Evolutionary conservation across 192 early-diverging fungal genomes (phyloP).

Genomic region (Gamsiella multidivaricata): DNA sequence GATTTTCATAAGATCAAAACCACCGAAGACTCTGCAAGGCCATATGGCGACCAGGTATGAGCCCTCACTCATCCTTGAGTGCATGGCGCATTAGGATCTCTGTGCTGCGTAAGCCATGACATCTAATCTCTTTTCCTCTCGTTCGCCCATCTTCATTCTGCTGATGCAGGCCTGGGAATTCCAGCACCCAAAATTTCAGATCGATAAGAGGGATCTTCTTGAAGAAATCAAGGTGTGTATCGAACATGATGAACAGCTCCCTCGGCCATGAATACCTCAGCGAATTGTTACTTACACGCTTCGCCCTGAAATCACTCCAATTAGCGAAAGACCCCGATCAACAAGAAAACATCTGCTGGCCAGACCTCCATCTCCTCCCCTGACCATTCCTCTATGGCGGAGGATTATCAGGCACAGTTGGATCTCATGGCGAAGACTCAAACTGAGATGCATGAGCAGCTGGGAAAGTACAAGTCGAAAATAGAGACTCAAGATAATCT

Average conservation of each 20-base stretch:
- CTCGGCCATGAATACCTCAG: too few species aligned
- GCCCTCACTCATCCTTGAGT: neutral
- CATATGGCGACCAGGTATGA: conserved; percentile 58
- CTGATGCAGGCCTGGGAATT: conserved; percentile 69
- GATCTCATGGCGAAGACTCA: conserved; percentile 31
- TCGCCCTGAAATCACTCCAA: neutral
- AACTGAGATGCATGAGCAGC: conserved; percentile 51
- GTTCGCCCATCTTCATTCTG: neutral
- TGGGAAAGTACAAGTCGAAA: conserved; percentile 48
- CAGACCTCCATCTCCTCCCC: conserved; percentile 6
- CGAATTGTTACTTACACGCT: too few species aligned
- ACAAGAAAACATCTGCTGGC: conserved; percentile 12
- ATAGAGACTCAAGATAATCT: conserved; percentile 52
- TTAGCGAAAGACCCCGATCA: conserved; percentile 53
- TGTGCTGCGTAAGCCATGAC: too few species aligned
- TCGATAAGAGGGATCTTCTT: conserved; percentile 61
- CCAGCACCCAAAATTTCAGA: conserved; percentile 71
- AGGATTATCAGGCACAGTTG: conserved; percentile 35
- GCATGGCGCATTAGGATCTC: neutral
- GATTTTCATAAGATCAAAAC: conserved; percentile 72
- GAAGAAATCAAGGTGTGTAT: conserved; percentile 62
- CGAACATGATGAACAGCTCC: too few species aligned
- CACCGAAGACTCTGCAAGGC: conserved; percentile 43
- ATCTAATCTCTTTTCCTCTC: neutral
- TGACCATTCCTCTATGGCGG: conserved; percentile 2